Percentiles rank a stretch among this genome's conserved stretches.
phyloP scores from a whole-genome alignment of 768 basidiomycete genomes.

The Chlorophyllum brunneum region DNA sequence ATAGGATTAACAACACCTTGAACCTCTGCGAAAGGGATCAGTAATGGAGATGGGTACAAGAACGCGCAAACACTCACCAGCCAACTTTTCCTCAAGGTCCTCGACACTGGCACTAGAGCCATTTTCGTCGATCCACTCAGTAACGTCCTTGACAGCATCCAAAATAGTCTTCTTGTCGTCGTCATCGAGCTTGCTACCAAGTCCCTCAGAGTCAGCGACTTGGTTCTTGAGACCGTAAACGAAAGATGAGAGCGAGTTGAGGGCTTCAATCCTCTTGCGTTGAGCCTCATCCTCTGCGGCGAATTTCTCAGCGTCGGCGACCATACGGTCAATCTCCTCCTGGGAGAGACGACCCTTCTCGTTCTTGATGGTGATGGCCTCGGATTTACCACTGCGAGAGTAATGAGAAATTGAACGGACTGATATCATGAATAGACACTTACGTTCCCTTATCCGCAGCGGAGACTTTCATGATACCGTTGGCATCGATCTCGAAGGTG shows the following conservation, averaged over 20 bases:
- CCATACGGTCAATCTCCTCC: slow-evolving; percentile 95
- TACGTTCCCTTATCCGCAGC: slow-evolving; percentile 94
- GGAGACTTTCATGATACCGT: slow-evolving; percentile 92
- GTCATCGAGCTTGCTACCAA: slow-evolving; percentile 82
- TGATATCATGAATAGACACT: slow-evolving; percentile 22
- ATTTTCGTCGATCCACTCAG: slow-evolving; percentile 90
- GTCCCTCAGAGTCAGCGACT: slow-evolving; percentile 80
- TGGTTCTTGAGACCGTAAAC: slow-evolving; percentile 88
- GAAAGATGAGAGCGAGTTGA: slow-evolving; percentile 77
- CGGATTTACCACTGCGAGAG: slow-evolving; percentile 67
- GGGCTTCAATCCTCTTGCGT: slow-evolving; percentile 81
- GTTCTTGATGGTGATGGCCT: slow-evolving; percentile 92
- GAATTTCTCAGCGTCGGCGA: slow-evolving; percentile 89
- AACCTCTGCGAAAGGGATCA: slow-evolving; percentile 38
- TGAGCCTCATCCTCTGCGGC: slow-evolving; percentile 75
- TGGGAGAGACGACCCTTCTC: slow-evolving; percentile 89
- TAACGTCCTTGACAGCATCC: slow-evolving; percentile 78
- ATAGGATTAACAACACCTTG: slow-evolving; percentile 79
- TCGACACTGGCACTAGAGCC: slow-evolving; percentile 73
- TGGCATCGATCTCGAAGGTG: slow-evolving; percentile 92
- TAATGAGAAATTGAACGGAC: neutral
- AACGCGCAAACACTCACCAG: slow-evolving; percentile 29
- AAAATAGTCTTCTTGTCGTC: slow-evolving; percentile 85
- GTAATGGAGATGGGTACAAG: neutral
- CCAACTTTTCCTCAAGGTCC: slow-evolving; percentile 89